A percentile compares a stretch with the other conserved stretches of the same genome.
phyloP scores from a whole-genome alignment of 768 basidiomycete genomes.

The Phanerochaete sordida region DNA sequence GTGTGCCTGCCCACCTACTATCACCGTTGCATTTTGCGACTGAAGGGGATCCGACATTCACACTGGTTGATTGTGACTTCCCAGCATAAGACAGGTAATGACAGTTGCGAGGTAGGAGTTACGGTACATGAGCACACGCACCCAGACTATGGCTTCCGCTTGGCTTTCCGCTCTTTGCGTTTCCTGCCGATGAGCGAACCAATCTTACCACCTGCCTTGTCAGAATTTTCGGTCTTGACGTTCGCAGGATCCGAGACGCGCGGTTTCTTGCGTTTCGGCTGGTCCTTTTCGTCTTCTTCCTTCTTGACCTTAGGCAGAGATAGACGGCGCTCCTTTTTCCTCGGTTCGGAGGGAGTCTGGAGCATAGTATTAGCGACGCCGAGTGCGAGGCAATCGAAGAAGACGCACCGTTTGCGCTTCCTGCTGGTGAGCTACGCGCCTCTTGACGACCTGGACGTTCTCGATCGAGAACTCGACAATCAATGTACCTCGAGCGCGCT shows the following conservation, averaged over 20 bases:
- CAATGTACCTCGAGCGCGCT: conserved; percentile 46
- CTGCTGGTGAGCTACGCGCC: conserved; percentile 55
- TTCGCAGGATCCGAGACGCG: conserved; percentile 25
- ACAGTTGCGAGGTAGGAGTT: not conserved
- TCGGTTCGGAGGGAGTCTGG: conserved; percentile 5
- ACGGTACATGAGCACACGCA: not conserved
- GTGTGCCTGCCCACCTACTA: no score
- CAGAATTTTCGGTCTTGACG: conserved; percentile 4
- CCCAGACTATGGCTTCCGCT: conserved; percentile 11
- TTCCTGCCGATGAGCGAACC: conserved; percentile 81
- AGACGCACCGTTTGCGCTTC: conserved; percentile 29
- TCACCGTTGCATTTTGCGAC: no score
- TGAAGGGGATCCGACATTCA: no score
- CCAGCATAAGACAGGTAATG: not conserved
- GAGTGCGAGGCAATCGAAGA: conserved; percentile 12
- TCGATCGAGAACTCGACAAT: conserved; percentile 98
- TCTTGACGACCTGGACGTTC: conserved; percentile 85
- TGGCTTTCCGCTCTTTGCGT: conserved; percentile 60
- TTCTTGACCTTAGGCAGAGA: conserved; percentile 18
- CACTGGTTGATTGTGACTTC: no score
- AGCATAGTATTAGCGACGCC: not conserved
- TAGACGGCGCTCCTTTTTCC: conserved; percentile 12
- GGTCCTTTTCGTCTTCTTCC: conserved; percentile 32
- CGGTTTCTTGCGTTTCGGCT: conserved; percentile 33
- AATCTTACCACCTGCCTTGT: conserved; percentile 39